Percentiles rank a stretch among this genome's conserved stretches.
Evolutionary conservation across 2,329 filamentous ascomycete species (phyloP).

Genomic region (Fusarium armeniacum): DNA sequence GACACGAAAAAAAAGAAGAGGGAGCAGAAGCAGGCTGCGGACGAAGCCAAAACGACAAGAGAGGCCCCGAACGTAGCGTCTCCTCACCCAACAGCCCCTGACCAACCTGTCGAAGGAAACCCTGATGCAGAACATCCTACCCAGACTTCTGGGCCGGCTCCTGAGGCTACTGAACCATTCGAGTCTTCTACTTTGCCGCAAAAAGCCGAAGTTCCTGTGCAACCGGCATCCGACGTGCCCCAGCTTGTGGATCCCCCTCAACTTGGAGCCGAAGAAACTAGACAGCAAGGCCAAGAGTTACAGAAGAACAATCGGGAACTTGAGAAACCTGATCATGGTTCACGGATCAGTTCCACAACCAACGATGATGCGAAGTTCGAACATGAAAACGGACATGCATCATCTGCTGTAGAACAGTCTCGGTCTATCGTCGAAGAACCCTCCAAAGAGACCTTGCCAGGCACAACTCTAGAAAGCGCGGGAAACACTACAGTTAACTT

Average conservation of each 20-base stretch:
- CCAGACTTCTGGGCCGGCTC: not conserved
- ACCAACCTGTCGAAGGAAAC: not conserved
- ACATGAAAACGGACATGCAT: not conserved
- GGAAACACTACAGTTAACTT: not conserved
- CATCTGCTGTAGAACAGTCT: not conserved
- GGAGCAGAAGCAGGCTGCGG: conserved; percentile 38
- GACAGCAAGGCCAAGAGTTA: not conserved
- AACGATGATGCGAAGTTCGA: not conserved
- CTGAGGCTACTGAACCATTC: not conserved
- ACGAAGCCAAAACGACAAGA: conserved; percentile 3
- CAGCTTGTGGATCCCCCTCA: not conserved
- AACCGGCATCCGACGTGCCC: not conserved
- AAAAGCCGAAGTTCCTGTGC: not conserved
- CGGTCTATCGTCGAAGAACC: not conserved
- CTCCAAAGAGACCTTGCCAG: not conserved
- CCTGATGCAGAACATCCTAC: not conserved
- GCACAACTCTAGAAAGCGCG: not conserved
- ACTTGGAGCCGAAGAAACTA: not conserved
- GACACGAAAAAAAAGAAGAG: conserved; percentile 54
- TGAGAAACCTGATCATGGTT: not conserved
- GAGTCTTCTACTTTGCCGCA: not conserved
- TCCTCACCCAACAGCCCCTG: not conserved
- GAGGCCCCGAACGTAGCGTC: not conserved
- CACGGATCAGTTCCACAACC: not conserved
- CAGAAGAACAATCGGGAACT: not conserved